A percentile compares a stretch with the other conserved stretches of the same genome.
Evolutionary conservation across 345 rosid genomes (phyloP).

Genomic region (Laguncularia racemosa): DNA sequence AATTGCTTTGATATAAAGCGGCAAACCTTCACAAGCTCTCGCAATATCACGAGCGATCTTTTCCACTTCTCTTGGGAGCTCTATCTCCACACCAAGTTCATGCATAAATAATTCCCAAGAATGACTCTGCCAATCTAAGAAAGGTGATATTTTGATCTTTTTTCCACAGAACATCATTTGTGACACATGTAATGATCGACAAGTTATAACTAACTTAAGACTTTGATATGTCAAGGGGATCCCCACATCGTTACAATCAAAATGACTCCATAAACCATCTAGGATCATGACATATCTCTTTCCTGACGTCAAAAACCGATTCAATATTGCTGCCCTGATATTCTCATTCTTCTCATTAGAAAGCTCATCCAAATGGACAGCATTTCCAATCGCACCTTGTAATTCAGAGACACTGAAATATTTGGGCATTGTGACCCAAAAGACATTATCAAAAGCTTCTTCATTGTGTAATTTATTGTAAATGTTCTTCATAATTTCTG

Average conservation of each 20-base stretch:
- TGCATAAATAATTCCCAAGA: not conserved
- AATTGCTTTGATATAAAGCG: slow-evolving; percentile 12
- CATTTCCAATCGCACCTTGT: not conserved
- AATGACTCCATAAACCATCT: not conserved
- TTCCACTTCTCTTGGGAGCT: not conserved
- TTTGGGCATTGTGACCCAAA: not conserved
- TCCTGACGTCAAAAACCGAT: not conserved
- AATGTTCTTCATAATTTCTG: too few species aligned
- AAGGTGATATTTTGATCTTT: not conserved
- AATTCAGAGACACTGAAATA: not conserved
- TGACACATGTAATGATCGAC: not conserved
- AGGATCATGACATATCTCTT: not conserved
- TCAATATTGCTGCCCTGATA: not conserved
- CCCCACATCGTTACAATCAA: not conserved
- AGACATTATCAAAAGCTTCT: not conserved
- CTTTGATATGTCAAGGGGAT: not conserved
- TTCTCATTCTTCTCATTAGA: not conserved
- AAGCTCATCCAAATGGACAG: not conserved
- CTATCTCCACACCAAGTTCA: not conserved
- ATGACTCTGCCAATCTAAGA: not conserved
- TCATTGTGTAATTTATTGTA: not conserved
- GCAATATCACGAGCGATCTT: slow-evolving; percentile 4
- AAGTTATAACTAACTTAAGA: not conserved
- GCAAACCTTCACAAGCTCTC: slow-evolving; percentile 12
- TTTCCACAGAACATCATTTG: not conserved